These are phyloP conservation scores for Chenopodium berlandieri DNA, from an alignment of 148 eudicot species.

Conservation along the genomic window DNA sequence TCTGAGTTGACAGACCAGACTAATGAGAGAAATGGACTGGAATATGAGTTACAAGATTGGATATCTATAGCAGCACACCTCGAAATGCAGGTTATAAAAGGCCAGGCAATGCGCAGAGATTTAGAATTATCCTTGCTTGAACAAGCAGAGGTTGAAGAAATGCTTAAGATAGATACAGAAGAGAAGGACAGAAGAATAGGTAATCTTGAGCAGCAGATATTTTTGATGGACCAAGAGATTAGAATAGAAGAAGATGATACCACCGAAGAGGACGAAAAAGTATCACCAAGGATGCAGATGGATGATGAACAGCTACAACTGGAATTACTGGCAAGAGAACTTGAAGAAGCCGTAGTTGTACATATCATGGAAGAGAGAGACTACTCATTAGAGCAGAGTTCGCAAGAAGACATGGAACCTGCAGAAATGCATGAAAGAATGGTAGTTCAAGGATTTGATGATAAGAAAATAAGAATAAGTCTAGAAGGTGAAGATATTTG, in stretches of 20 bases:
- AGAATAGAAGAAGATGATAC: slow-evolving; percentile 17
- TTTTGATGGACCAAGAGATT: slow-evolving; percentile 28
- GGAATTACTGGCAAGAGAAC: slow-evolving; percentile 31
- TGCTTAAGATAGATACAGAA: slow-evolving; percentile 50
- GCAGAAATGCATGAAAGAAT: slow-evolving; percentile 36
- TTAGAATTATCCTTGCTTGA: slow-evolving; percentile 74
- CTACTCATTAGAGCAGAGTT: slow-evolving; percentile 6
- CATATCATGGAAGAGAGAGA: slow-evolving; percentile 30
- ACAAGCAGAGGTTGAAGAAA: slow-evolving; percentile 59
- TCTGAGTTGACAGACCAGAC: slow-evolving; percentile 55
- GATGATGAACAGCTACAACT: slow-evolving; percentile 24
- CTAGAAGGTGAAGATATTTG: slow-evolving; percentile 29
- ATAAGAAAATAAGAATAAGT: slow-evolving; percentile 8
- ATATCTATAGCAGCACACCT: slow-evolving; percentile 53
- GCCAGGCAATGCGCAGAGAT: slow-evolving; percentile 46
- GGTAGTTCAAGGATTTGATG: slow-evolving; percentile 29
- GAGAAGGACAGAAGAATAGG: slow-evolving; percentile 43
- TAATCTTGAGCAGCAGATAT: slow-evolving; percentile 47
- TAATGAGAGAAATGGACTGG: slow-evolving; percentile 57
- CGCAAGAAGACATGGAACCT: slow-evolving; percentile 37
- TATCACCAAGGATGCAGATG: slow-evolving; percentile 9
- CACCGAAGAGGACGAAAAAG: slow-evolving; percentile 3
- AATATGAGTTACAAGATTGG: slow-evolving; percentile 70
- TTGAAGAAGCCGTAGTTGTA: slow-evolving; percentile 28
- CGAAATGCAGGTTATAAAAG: slow-evolving; percentile 46